These are phyloP conservation scores for Penicillium sp. DNA, from an alignment of 2,329 filamentous ascomycete species.

Conservation along the genomic window DNA sequence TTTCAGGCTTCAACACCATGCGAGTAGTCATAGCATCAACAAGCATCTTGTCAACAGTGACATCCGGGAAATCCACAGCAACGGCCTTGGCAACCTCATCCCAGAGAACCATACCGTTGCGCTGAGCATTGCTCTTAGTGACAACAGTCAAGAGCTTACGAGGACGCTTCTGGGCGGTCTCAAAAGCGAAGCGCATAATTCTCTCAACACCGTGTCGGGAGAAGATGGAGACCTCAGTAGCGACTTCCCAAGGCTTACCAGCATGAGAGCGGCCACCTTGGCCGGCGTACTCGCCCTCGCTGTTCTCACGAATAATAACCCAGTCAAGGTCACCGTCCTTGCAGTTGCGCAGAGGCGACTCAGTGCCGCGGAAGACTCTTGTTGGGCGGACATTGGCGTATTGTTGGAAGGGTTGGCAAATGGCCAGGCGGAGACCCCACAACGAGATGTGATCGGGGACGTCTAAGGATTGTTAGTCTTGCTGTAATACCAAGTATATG, in stretches of 20 bases:
- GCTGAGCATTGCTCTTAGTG: slow-evolving; percentile 66
- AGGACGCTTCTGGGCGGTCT: slow-evolving; percentile 58
- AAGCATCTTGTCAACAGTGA: slow-evolving; percentile 65
- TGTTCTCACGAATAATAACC: slow-evolving; percentile 68
- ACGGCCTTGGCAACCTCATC: slow-evolving; percentile 62
- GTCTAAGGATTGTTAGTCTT: slow-evolving; percentile 33
- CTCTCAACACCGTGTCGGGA: slow-evolving; percentile 60
- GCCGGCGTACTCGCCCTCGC: slow-evolving; percentile 66
- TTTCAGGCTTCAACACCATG: slow-evolving; percentile 63
- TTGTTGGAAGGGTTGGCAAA: slow-evolving; percentile 67
- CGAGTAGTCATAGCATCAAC: slow-evolving; percentile 67
- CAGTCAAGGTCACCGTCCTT: slow-evolving; percentile 63
- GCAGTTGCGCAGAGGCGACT: slow-evolving; percentile 57
- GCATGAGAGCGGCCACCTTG: slow-evolving; percentile 64
- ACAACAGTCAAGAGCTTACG: slow-evolving; percentile 63
- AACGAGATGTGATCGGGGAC: slow-evolving; percentile 69
- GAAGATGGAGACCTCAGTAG: slow-evolving; percentile 66
- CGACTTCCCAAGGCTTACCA: slow-evolving; percentile 60
- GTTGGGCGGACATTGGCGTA: slow-evolving; percentile 69
- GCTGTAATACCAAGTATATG: background rate
- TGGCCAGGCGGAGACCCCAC: slow-evolving; percentile 67
- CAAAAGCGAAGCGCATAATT: slow-evolving; percentile 65
- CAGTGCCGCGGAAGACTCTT: slow-evolving; percentile 61
- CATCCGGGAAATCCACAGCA: slow-evolving; percentile 60
- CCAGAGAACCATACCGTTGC: slow-evolving; percentile 69